Conservation (phyloP, 306 rosid species). For the Acacia acuminata region DNA sequence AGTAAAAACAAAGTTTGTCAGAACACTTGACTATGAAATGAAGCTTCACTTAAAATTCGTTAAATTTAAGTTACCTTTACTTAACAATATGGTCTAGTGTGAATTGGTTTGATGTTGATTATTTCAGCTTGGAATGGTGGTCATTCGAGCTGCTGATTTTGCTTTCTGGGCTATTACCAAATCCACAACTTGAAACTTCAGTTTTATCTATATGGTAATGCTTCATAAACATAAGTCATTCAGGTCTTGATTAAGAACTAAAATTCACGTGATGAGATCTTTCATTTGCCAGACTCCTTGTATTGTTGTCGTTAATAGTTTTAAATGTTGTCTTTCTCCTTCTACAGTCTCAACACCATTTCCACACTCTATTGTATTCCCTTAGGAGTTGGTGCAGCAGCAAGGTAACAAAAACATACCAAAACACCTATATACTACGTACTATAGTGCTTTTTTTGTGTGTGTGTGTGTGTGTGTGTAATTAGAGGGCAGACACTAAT, state of each 20-base stretch:
- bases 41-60: background rate
- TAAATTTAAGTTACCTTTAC: no score
- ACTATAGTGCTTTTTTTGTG: no score
- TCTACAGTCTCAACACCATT: conserved; percentile 45
- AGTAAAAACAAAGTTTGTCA: no score
- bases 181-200: conserved; percentile 63
- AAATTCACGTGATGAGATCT: background rate
- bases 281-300: background rate
- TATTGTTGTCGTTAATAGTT: background rate
- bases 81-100: background rate
- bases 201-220: conserved; percentile 61
- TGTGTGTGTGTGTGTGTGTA: no score
- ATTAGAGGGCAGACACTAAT: no score
- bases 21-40: background rate
- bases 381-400: conserved; percentile 58
- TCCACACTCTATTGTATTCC: conserved; percentile 46
- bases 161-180: conserved; percentile 33
- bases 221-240: background rate
- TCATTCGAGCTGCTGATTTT: conserved; percentile 14
- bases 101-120: background rate
- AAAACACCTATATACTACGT: background rate
- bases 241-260: background rate
- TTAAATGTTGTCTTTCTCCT: background rate
- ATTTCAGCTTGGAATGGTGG: conserved; percentile 58
- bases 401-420: conserved; percentile 36